Conservation (phyloP, 768 basidiomycete genomes). For the Dictyophora rubrovolvata region DNA sequence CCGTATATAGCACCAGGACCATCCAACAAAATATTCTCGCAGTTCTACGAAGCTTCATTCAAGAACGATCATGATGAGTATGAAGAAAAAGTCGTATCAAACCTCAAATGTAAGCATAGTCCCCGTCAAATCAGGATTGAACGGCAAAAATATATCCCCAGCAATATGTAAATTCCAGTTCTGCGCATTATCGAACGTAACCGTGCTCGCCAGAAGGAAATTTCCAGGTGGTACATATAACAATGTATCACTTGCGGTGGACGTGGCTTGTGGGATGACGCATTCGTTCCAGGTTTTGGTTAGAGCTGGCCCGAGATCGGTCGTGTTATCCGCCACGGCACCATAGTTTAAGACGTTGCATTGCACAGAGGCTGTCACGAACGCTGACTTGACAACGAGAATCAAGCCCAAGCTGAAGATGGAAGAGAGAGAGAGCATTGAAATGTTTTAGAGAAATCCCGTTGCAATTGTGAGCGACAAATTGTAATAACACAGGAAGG, state of each 20-base stretch:
- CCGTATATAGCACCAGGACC: conserved; percentile 19
- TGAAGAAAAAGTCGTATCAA: background rate
- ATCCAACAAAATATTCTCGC: background rate
- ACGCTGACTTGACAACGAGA: background rate
- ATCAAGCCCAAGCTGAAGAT: background rate
- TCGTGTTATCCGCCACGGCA: conserved; percentile 18
- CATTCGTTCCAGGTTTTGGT: conserved; percentile 16
- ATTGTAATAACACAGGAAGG: background rate
- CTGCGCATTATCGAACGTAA: conserved; percentile 15
- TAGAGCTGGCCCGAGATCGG: conserved; percentile 20
- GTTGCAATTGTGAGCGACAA: background rate
- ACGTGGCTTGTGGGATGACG: conserved; percentile 15
- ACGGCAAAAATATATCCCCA: conserved; percentile 16
- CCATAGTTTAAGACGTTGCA: conserved; percentile 20
- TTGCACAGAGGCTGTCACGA: background rate
- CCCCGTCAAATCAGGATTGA: conserved; percentile 14
- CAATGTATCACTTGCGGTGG: conserved; percentile 14
- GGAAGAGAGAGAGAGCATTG: background rate
- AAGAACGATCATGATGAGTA: background rate
- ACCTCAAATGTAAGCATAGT: conserved; percentile 20
- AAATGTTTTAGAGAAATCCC: background rate
- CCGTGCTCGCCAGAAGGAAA: conserved; percentile 14
- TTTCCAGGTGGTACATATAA: conserved; percentile 18
- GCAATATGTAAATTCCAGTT: conserved; percentile 19
- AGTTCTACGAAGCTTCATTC: background rate